Conservation (phyloP, 371 early-diverging fungal genomes). For the Zychaea mexicana region DNA sequence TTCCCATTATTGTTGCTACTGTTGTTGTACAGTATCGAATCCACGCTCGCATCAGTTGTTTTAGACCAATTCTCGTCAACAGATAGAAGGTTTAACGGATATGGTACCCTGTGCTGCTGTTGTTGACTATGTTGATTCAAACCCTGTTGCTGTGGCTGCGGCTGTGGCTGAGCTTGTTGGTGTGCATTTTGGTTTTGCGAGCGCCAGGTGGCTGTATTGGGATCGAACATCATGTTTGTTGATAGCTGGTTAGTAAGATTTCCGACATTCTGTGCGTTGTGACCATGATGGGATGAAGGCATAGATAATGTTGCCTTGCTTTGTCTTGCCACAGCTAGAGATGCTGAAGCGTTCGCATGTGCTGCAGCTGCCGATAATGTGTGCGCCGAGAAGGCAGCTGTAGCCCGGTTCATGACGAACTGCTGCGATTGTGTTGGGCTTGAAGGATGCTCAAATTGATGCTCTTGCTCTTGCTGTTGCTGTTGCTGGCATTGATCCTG, state of each 20-base stretch:
- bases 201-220: neutral
- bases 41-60: constrained; percentile 10
- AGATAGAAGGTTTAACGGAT: constrained; percentile 9
- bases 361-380: neutral
- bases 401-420: neutral
- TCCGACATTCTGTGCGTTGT: neutral
- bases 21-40: no score
- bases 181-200: neutral
- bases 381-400: neutral
- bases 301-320: neutral
- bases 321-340: neutral
- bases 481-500: neutral
- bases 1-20: no score
- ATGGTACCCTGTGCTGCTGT: constrained; percentile 4
- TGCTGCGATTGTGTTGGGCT: neutral
- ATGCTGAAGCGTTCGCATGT: neutral
- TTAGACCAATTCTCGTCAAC: constrained; percentile 15
- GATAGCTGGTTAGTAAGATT: neutral
- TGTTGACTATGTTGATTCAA: constrained; percentile 15
- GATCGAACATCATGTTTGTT: constrained; percentile 5
- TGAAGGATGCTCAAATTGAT: neutral
- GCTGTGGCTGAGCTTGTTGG: neutral
- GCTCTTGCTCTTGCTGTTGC: neutral
- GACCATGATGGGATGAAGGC: neutral
- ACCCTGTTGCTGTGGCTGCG: constrained; percentile 1